A percentile compares a stretch with the other conserved stretches of the same genome.
These are phyloP conservation scores for Salix purpurea DNA, from an alignment of 345 rosid genomes.

Conservation along the genomic window DNA sequence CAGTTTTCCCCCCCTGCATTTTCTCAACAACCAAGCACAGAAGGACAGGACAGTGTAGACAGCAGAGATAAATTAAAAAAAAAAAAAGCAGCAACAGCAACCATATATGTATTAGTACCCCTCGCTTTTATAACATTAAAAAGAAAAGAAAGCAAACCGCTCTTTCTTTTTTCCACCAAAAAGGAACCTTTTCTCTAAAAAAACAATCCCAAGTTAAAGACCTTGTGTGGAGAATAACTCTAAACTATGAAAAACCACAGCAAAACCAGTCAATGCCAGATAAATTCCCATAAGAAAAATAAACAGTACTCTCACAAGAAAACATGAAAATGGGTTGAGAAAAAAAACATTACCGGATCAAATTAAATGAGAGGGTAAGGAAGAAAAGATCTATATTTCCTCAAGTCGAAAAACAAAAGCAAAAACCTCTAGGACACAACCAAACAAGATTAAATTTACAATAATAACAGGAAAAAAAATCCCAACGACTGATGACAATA, in stretches of 20 bases:
- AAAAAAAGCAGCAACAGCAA: background rate
- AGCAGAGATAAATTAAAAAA: background rate
- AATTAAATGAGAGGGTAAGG: background rate
- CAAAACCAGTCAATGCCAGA: background rate
- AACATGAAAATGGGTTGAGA: background rate
- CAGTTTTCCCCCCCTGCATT: constrained; percentile 2
- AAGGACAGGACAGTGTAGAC: background rate
- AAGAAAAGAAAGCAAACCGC: background rate
- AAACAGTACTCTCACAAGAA: background rate
- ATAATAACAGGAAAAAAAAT: background rate
- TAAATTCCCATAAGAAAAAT: background rate
- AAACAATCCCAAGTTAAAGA: constrained; percentile 14
- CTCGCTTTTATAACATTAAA: background rate
- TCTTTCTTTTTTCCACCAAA: constrained; percentile 6
- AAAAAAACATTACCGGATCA: background rate
- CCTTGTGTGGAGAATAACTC: constrained; percentile 4
- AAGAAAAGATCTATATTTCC: constrained; percentile 1
- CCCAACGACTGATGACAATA: background rate
- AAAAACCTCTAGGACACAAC: background rate
- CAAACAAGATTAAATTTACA: background rate
- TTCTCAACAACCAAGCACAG: constrained; percentile 23
- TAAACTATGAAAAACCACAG: background rate
- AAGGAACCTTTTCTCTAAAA: constrained; percentile 3
- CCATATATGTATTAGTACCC: background rate
- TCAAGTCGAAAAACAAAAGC: background rate